Base-by-base conservation (phyloP, 2,329 filamentous ascomycete species). In the Xylariaceae sp. region DNA sequence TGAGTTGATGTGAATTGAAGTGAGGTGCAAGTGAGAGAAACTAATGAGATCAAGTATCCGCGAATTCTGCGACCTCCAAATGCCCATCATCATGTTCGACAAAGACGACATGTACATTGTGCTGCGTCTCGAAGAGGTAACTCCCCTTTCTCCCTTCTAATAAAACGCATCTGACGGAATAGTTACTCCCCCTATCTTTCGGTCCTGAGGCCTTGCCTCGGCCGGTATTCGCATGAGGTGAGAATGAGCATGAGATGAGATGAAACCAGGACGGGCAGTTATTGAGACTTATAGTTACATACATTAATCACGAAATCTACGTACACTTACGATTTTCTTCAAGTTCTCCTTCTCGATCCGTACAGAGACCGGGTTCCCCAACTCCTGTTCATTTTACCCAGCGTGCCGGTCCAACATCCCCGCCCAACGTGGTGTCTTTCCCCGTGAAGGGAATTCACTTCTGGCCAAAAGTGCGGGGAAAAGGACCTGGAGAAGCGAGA, bases 71-170 rank as follows among this genome's bases (percentile, higher is more conserved):
- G 74, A 80, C 5, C 70, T 85, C n/a, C 76, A 80, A 4, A 86
- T 84, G 60, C 93, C 92, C 0, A 82, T 99, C 58, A 86, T 96
- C 72, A 96, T 97, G 93, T 96, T 95, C 74, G 92, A 95, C 73
- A 88, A 87, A 73, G 82, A 92, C 63, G 88, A 87, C 1, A 83
- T 87, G 62, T 92, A 82, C 67, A 78, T 85, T n/a, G 84, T 90
- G 23, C 79, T 85, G 76, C 88, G 80, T 23, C 77, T 96, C 58
- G 84, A 86, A 64, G 80, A 90, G 76, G 85, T 87, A 71, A 70
- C 68, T 78, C 42, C 37, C 3, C 37, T 42, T 42, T 4, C 6
- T 13, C 5, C 17, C 17, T 18, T 18, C 17, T n/a, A n/a, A n/a
- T n/a, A n/a, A n/a, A n/a, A n/a, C n/a, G n/a, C n/a, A n/a, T n/a